Conservation (phyloP, 2,329 filamentous ascomycete species). For the Fusarium graminum region DNA sequence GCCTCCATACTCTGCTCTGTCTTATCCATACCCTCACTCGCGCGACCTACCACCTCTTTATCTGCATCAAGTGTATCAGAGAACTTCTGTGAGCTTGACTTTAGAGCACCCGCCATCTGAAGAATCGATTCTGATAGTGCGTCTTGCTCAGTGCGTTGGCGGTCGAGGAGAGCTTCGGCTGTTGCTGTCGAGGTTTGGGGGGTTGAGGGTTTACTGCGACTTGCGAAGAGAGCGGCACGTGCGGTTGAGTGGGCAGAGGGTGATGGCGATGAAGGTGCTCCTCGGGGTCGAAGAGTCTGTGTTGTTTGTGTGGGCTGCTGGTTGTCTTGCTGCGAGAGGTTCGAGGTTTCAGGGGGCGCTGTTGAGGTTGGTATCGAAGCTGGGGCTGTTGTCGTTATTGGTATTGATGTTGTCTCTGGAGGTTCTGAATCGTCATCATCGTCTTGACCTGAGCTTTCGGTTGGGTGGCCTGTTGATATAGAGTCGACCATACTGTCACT, state of each 20-base stretch:
- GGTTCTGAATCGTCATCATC: slow-evolving; percentile 60
- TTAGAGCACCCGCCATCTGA: slow-evolving; percentile 81
- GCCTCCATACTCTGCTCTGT: slow-evolving; percentile 82
- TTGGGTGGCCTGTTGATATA: slow-evolving; percentile 47
- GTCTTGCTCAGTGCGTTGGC: slow-evolving; percentile 86
- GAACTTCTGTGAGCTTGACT: slow-evolving; percentile 79
- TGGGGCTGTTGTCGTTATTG: slow-evolving; percentile 20
- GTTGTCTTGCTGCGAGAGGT: slow-evolving; percentile 14
- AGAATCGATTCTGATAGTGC: slow-evolving; percentile 84
- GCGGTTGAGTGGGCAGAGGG: slow-evolving; percentile 53
- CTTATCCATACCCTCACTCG: slow-evolving; percentile 80
- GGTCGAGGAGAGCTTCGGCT: slow-evolving; percentile 79
- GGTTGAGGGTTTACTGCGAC: slow-evolving; percentile 54
- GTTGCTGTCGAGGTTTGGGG: slow-evolving; percentile 62
- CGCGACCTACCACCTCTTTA: slow-evolving; percentile 77
- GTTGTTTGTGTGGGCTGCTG: slow-evolving; percentile 52
- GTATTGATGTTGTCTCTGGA: slow-evolving; percentile 55
- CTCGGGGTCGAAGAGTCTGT: slow-evolving; percentile 54
- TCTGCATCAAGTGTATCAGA: slow-evolving; percentile 76
- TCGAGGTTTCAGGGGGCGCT: slow-evolving; percentile 29
- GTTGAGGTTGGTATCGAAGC: slow-evolving; percentile 23
- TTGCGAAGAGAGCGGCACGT: slow-evolving; percentile 61
- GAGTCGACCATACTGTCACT: slow-evolving; percentile 64
- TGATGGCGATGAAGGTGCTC: slow-evolving; percentile 39
- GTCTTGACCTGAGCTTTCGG: slow-evolving; percentile 40